A percentile compares a stretch with the other conserved stretches of the same genome.
phyloP scores from a whole-genome alignment of 495 filamentous ascomycete genomes.

The Aspergillus steynii region DNA sequence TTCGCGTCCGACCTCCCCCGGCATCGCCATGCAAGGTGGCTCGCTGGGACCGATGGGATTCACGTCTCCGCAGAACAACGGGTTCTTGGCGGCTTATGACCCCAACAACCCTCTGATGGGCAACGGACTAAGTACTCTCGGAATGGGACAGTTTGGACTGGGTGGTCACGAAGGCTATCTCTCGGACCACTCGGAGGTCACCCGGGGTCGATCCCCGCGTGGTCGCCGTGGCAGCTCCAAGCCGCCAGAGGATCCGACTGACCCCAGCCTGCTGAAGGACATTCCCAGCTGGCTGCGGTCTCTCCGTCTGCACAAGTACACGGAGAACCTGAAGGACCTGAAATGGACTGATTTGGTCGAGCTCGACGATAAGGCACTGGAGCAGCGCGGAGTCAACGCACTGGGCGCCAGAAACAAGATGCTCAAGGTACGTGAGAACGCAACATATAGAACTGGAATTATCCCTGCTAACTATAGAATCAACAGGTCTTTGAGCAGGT shows the following conservation, averaged over 20 bases:
- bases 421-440: conserved; percentile 72
- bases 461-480: conserved; percentile 20
- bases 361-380: conserved; percentile 89
- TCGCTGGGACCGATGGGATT: conserved; percentile 70
- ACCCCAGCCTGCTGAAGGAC: conserved; percentile 86
- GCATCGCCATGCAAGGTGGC: conserved; percentile 75
- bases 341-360: conserved; percentile 94
- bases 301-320: conserved; percentile 96
- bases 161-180: conserved; percentile 82
- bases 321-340: conserved; percentile 94
- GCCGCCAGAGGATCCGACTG: conserved; percentile 96
- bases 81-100: conserved; percentile 89
- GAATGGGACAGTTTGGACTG: conserved; percentile 72
- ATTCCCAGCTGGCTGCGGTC: conserved; percentile 96
- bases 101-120: conserved; percentile 69
- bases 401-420: conserved; percentile 95
- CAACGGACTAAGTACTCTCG: conserved; percentile 70
- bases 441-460: not conserved
- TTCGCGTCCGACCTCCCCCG: conserved; percentile 91
- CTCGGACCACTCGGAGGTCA: conserved; percentile 89
- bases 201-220: conserved; percentile 86
- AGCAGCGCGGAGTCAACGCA: conserved; percentile 92
- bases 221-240: conserved; percentile 93
- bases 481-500: conserved; percentile 89
- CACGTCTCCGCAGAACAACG: conserved; percentile 91